phyloP scores from a whole-genome alignment of 2,329 filamentous ascomycete genomes.

The Trichoderma simmonsii region DNA sequence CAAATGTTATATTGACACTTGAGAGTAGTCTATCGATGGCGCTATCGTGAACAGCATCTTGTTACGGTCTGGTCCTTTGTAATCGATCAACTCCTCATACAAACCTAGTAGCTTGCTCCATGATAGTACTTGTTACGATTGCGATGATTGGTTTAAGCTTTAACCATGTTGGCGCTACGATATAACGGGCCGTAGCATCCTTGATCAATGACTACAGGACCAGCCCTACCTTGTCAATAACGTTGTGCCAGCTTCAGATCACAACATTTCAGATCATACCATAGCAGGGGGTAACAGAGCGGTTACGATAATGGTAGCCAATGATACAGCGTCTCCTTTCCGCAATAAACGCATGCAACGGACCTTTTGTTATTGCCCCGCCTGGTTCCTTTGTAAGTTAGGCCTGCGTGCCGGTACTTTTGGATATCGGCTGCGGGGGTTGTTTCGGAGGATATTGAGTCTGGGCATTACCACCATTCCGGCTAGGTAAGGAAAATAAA shows the following conservation, averaged over 20 bases:
- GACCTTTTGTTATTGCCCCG: background rate
- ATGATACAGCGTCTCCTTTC: background rate
- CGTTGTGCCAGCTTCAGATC: background rate
- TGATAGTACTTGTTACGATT: too few species aligned
- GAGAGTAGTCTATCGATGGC: too few species aligned
- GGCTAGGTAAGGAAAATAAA: background rate
- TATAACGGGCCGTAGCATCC: too few species aligned
- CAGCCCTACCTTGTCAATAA: background rate
- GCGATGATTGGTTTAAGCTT: too few species aligned
- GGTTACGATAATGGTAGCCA: background rate
- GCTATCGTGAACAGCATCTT: too few species aligned
- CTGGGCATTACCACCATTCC: background rate
- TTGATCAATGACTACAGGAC: too few species aligned
- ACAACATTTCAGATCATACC: background rate
- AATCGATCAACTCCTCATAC: too few species aligned
- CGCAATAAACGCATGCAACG: background rate
- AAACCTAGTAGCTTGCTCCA: too few species aligned
- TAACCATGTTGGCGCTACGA: too few species aligned
- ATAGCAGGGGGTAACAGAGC: background rate
- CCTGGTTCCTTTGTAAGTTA: background rate
- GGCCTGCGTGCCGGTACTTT: background rate
- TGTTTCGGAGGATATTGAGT: background rate
- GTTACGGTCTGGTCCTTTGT: too few species aligned
- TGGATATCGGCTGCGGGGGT: background rate
- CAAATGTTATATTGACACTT: too few species aligned